phyloP scores from a whole-genome alignment of 1,284 basidiomycete species.

The Moniliella sp. region DNA sequence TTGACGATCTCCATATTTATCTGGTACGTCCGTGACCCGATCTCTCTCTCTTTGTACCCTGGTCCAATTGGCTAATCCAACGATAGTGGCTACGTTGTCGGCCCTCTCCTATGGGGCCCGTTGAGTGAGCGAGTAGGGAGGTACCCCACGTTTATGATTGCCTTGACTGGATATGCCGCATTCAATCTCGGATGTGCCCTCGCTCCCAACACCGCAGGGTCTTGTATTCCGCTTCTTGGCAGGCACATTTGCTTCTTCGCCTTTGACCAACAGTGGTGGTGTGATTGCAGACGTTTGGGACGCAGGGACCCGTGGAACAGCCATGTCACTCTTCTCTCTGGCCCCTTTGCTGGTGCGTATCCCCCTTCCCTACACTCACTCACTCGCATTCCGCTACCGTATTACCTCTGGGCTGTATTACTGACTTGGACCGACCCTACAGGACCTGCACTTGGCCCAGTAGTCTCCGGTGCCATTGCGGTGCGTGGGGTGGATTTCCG shows the following conservation, averaged over 20 bases:
- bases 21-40: no score
- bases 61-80: no score
- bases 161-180: conserved; percentile 43
- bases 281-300: conserved; percentile 48
- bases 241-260: conserved; percentile 42
- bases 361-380: no score
- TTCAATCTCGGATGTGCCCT: conserved; percentile 51
- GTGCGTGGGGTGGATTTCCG: conserved; percentile 42
- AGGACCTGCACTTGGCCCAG: conserved; percentile 45
- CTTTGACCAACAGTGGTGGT: conserved; percentile 39
- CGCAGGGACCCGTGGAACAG: conserved; percentile 46
- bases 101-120: conserved; percentile 43
- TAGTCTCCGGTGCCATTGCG: conserved; percentile 44
- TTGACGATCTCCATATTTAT: background rate
- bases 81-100: conserved; percentile 39
- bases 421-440: no score
- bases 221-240: conserved; percentile 51
- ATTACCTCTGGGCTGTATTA: no score
- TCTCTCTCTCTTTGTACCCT: no score
- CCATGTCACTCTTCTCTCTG: conserved; percentile 48
- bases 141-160: conserved; percentile 46
- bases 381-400: no score
- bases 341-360: conserved; percentile 65
- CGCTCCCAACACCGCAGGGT: conserved; percentile 43
- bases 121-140: conserved; percentile 42